Conservation (phyloP, 768 basidiomycete genomes). For the Pilatotrama ljubarskyi region DNA sequence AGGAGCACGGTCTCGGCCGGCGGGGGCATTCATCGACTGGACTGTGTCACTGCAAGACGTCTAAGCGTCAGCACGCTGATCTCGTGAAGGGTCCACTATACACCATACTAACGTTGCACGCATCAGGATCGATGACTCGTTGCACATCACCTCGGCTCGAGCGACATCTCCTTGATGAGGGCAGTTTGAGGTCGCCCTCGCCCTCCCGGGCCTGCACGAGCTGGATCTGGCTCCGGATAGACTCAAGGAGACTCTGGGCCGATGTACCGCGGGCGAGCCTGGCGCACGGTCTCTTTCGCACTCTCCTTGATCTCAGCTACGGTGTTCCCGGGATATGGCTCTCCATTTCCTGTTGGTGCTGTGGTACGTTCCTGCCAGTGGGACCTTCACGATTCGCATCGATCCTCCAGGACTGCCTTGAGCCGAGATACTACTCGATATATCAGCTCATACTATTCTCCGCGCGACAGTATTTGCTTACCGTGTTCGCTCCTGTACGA, state of each 20-base stretch:
- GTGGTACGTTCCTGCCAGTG: too few species aligned
- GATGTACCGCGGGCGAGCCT: constrained; percentile 60
- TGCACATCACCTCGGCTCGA: constrained; percentile 70
- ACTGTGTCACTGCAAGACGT: constrained; percentile 56
- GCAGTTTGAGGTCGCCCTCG: constrained; percentile 60
- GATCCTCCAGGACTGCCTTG: too few species aligned
- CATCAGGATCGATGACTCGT: constrained; percentile 77
- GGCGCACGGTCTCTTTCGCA: constrained; percentile 48
- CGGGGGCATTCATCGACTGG: constrained; percentile 67
- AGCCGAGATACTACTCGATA: too few species aligned
- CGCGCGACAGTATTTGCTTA: too few species aligned
- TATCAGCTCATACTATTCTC: too few species aligned
- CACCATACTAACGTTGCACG: constrained; percentile 67
- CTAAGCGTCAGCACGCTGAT: neutral
- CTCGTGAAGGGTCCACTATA: neutral
- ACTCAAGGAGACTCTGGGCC: constrained; percentile 58
- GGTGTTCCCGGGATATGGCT: constrained; percentile 22
- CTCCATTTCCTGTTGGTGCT: too few species aligned
- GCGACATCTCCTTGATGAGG: constrained; percentile 60
- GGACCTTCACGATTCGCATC: too few species aligned
- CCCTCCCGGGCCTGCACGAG: constrained; percentile 53
- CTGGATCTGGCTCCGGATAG: constrained; percentile 58
- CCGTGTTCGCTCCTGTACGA: too few species aligned
- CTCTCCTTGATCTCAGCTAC: constrained; percentile 50
- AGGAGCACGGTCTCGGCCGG: constrained; percentile 73